phyloP scores from a whole-genome alignment of 345 rosid genomes.

The Eucalyptus decipiens region DNA sequence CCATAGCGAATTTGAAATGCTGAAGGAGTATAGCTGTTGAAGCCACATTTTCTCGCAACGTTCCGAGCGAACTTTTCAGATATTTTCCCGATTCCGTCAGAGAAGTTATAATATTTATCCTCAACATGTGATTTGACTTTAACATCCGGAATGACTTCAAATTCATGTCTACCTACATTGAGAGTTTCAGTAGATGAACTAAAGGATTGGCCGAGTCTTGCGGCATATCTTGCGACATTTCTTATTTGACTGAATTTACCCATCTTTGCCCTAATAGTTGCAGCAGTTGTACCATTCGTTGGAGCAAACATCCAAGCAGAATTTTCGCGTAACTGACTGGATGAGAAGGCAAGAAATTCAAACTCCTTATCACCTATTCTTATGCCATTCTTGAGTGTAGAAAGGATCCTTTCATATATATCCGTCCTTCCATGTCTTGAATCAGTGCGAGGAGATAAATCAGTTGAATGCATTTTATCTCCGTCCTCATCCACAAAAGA shows the following conservation, averaged over 20 bases:
- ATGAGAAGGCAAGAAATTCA: constrained; percentile 60
- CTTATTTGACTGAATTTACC: constrained; percentile 35
- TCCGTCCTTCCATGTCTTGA: constrained; percentile 18
- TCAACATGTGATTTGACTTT: background rate
- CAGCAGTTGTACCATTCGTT: constrained; percentile 26
- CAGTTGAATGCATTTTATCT: constrained; percentile 42
- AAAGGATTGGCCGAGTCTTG: constrained; percentile 63
- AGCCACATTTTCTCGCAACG: constrained; percentile 39
- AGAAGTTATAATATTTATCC: constrained; percentile 20
- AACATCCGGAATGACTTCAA: constrained; percentile 27
- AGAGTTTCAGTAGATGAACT: constrained; percentile 60
- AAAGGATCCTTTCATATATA: constrained; percentile 33
- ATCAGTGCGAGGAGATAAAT: constrained; percentile 44
- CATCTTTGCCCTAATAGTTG: constrained; percentile 33
- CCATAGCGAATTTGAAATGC: constrained; percentile 64
- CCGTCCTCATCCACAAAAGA: constrained; percentile 53
- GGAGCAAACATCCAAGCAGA: constrained; percentile 79
- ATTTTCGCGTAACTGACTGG: constrained; percentile 60
- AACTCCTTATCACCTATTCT: constrained; percentile 39
- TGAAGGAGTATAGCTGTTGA: constrained; percentile 21
- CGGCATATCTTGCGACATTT: constrained; percentile 60
- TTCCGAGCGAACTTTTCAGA: constrained; percentile 29
- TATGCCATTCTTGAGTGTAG: constrained; percentile 32
- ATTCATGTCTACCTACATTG: constrained; percentile 20
- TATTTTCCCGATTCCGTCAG: constrained; percentile 65